A percentile compares a stretch with the other conserved stretches of the same genome.
phyloP scores from a whole-genome alignment of 116 monocot genomes.

The Dioscorea cayenensis region DNA sequence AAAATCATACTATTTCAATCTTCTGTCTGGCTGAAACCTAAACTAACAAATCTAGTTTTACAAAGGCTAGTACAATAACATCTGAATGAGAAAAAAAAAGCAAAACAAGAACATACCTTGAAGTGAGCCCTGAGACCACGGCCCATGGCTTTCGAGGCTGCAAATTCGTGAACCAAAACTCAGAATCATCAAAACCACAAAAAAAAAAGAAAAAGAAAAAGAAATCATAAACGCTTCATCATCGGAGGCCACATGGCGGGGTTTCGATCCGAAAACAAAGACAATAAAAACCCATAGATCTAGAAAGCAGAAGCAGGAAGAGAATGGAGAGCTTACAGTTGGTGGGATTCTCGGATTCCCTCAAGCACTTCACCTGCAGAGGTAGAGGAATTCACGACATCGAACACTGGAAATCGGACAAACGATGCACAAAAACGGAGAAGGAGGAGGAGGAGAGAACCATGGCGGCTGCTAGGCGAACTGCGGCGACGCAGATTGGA shows the following conservation, averaged over 20 bases:
- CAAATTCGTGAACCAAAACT: background rate
- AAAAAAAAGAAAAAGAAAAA: background rate
- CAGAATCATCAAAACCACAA: background rate
- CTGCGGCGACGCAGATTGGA: too few species aligned
- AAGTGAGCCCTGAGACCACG: slow-evolving; percentile 1
- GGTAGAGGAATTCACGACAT: too few species aligned
- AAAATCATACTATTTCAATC: too few species aligned
- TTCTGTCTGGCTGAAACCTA: too few species aligned
- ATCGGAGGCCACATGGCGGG: too few species aligned
- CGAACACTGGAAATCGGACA: too few species aligned
- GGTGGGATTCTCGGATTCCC: slow-evolving; percentile 11
- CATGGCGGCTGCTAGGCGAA: too few species aligned
- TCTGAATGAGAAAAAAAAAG: background rate
- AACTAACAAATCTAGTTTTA: too few species aligned
- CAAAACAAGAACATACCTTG: background rate
- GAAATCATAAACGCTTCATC: too few species aligned
- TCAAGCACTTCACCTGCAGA: slow-evolving; percentile 15
- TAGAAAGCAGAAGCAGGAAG: background rate
- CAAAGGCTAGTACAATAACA: background rate
- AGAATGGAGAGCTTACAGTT: slow-evolving; percentile 10
- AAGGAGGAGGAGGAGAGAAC: too few species aligned
- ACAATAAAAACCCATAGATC: background rate
- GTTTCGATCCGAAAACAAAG: background rate
- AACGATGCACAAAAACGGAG: too few species aligned
- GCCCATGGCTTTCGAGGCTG: slow-evolving; percentile 10